Conservation (phyloP, 768 basidiomycete genomes). For the Pholiota conissans region DNA sequence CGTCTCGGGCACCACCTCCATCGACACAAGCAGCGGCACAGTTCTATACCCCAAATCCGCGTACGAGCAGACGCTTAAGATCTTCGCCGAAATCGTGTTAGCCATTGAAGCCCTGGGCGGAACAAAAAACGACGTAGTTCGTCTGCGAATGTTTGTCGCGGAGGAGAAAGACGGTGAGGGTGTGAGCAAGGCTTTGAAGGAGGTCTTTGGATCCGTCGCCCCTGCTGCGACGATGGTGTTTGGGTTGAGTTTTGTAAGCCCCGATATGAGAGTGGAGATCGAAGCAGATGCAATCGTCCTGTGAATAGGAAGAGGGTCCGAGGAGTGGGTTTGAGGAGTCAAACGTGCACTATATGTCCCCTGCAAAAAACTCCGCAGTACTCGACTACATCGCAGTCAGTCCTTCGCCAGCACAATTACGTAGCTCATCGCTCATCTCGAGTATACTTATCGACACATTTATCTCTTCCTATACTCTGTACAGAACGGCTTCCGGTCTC, state of each 20-base stretch:
- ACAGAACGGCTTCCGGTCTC: too few relatives aligned
- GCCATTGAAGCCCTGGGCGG: constrained; percentile 47
- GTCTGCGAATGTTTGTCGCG: constrained; percentile 51
- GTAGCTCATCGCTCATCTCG: too few relatives aligned
- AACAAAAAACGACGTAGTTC: constrained; percentile 40
- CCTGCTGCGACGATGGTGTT: constrained; percentile 57
- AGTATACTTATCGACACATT: too few relatives aligned
- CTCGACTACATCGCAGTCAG: too few relatives aligned
- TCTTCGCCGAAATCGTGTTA: constrained; percentile 43
- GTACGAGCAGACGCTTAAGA: constrained; percentile 42
- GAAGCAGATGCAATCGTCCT: constrained; percentile 50
- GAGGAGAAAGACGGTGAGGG: constrained; percentile 37
- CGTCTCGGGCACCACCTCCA: constrained; percentile 53
- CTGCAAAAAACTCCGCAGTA: too few relatives aligned
- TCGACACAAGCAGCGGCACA: constrained; percentile 37
- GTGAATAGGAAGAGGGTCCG: constrained; percentile 4
- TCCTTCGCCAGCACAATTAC: too few relatives aligned
- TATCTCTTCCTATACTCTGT: too few relatives aligned
- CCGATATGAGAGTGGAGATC: constrained; percentile 55
- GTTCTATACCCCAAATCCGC: constrained; percentile 45
- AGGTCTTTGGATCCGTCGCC: constrained; percentile 38
- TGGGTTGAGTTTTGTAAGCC: constrained; percentile 43
- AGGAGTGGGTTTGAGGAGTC: neutral
- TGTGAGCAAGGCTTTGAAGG: constrained; percentile 41
- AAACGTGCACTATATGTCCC: too few relatives aligned